Percentiles rank a stretch among this genome's conserved stretches.
phyloP scores from a whole-genome alignment of 768 basidiomycete genomes.

The Russula virescens region DNA sequence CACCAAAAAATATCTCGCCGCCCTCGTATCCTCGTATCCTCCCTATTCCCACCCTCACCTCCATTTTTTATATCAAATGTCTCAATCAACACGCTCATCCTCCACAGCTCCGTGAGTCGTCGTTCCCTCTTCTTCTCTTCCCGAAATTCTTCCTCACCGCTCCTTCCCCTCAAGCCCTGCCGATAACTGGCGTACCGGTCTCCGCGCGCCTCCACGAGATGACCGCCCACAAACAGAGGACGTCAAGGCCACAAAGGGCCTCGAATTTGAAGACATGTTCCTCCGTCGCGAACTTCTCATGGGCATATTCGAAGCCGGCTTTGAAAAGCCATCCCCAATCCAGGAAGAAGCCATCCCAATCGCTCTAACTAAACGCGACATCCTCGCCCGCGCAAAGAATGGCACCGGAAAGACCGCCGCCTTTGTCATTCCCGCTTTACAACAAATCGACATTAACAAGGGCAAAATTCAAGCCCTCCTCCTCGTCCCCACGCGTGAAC shows the following conservation, averaged over 20 bases:
- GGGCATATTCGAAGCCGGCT: slow-evolving; percentile 99
- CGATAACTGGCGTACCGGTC: slow-evolving; percentile 63
- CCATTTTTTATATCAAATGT: slow-evolving; percentile 8
- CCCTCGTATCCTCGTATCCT: background rate
- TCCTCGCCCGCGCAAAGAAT: slow-evolving; percentile 94
- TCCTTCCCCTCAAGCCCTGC: slow-evolving; percentile 9
- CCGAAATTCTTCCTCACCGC: background rate
- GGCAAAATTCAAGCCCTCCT: slow-evolving; percentile 93
- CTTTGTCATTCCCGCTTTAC: slow-evolving; percentile 95
- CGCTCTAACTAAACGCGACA: slow-evolving; percentile 87
- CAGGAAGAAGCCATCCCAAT: slow-evolving; percentile 99
- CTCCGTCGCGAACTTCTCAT: slow-evolving; percentile 93
- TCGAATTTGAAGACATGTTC: slow-evolving; percentile 93
- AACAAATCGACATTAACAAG: slow-evolving; percentile 79
- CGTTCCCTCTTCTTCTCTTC: background rate
- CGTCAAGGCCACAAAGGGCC: slow-evolving; percentile 88
- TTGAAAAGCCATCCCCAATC: slow-evolving; percentile 94
- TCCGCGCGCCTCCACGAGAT: slow-evolving; percentile 88
- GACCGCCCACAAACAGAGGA: slow-evolving; percentile 94
- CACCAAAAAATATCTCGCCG: background rate
- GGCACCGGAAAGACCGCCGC: slow-evolving; percentile 98
- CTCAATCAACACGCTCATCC: slow-evolving; percentile 24
- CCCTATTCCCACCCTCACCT: background rate
- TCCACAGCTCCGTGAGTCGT: slow-evolving; percentile 24
- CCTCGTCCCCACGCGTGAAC: slow-evolving; percentile 97